Conservation (phyloP, 2,329 filamentous ascomycete species). For the Beauveria brongniartii region DNA sequence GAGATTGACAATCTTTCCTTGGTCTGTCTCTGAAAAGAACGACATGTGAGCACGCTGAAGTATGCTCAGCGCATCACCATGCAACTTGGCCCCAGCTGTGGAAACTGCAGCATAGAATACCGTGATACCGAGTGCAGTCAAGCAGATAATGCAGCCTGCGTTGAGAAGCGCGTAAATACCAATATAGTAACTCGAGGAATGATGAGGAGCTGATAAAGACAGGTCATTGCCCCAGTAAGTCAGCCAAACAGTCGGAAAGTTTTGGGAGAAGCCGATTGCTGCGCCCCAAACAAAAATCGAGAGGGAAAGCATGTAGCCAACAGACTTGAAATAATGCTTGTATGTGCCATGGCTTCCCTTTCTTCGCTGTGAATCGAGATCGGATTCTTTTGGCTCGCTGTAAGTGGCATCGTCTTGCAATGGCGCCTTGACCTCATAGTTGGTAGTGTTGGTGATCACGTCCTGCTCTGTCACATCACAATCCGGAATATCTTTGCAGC, state of each 20-base stretch:
- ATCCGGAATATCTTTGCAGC: too few species aligned
- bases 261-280: slow-evolving; percentile 19
- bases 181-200: slow-evolving; percentile 21
- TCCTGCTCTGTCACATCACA: too few species aligned
- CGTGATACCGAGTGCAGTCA: slow-evolving; percentile 7
- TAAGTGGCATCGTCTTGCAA: too few species aligned
- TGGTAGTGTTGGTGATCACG: too few species aligned
- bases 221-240: slow-evolving; percentile 32
- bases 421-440: too few species aligned
- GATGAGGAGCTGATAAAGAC: not conserved
- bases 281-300: slow-evolving; percentile 15
- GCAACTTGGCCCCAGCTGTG: too few species aligned
- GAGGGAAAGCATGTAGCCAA: slow-evolving; percentile 16
- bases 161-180: slow-evolving; percentile 23
- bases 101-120: too few species aligned
- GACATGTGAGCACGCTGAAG: slow-evolving; percentile 15
- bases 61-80: too few species aligned
- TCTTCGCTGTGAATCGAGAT: too few species aligned
- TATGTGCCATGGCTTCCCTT: slow-evolving; percentile 16
- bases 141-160: slow-evolving; percentile 14
- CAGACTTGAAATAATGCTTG: slow-evolving; percentile 25
- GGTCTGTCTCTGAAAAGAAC: slow-evolving; percentile 35
- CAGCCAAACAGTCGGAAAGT: slow-evolving; percentile 30
- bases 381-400: too few species aligned
- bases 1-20: slow-evolving; percentile 32